These are phyloP conservation scores for Coccomyxa subellipsoidea DNA, from an alignment of 163 green algal species.

Conservation along the genomic window DNA sequence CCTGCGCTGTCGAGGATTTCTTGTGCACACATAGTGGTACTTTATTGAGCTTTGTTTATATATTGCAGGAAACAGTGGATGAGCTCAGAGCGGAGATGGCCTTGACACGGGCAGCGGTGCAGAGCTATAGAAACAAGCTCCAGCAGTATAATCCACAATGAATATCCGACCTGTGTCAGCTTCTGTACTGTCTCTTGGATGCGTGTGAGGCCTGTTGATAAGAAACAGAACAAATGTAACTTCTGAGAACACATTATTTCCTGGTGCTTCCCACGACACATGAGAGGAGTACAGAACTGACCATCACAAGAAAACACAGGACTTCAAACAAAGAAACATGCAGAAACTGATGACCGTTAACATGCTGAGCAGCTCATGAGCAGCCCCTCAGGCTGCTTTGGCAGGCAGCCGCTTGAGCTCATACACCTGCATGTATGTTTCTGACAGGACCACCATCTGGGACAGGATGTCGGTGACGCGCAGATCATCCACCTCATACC, in stretches of 20 bases:
- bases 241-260: too few species aligned
- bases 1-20: too few species aligned
- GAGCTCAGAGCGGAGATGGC: slow-evolving; percentile 46
- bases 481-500: slow-evolving; percentile 97
- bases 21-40: too few species aligned
- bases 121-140: slow-evolving; percentile 19
- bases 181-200: too few species aligned
- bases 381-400: background rate
- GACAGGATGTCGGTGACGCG: slow-evolving; percentile 89
- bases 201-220: too few species aligned
- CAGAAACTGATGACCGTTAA: too few species aligned
- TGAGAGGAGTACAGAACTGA: too few species aligned
- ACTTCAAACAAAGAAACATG: too few species aligned
- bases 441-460: slow-evolving; percentile 94
- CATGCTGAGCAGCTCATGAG: too few species aligned
- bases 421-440: slow-evolving; percentile 97
- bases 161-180: background rate
- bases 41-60: background rate
- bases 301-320: too few species aligned
- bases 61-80: slow-evolving; percentile 35
- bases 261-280: too few species aligned
- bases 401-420: slow-evolving; percentile 36
- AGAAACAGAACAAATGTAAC: background rate
- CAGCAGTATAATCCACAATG: background rate
- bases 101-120: slow-evolving; percentile 27